Evolutionary conservation across 345 rosid species (phyloP), one percentile per base, ranked within the genome.

Genomic region (Pistacia atlantica): DNA sequence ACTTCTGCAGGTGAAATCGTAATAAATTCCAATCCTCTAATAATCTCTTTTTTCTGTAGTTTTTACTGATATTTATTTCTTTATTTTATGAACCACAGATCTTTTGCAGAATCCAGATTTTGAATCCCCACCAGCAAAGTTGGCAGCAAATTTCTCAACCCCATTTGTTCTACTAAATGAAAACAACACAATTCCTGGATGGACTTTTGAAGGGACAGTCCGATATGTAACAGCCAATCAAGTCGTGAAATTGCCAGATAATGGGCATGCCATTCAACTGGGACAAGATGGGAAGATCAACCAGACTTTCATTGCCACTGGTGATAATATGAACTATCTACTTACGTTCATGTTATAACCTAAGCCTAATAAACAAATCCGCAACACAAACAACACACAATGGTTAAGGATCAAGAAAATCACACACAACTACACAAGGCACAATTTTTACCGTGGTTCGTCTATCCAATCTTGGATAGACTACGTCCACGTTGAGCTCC

Each of bases 41-140:
- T 14, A 65, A 33, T 42, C 70, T 18, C 16, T 69, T 77, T 48
- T 46, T 75, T 71, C 4, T 18, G 65, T 20, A 14, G 3, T 1
- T 25, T 35, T 38, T 37, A 55, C 13, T 10, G 16, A 69, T 65
- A 20, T 60, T 55, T 25, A 33, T 8, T 25, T 35, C 28, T 42
- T 17, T 60, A 72, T 14, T 62, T 76, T 38, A 78, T 69, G 64
- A 28, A 77, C 59, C n/a, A 75, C 86, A 85, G 90, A 75, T 80
- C 67, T 86, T 71, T 76, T 86, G 52, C 86, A 78, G 81, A 89
- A 88, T 69, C 64, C 90, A n/a, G 89, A 84, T 86, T 91, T 89
- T 14, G 90, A 89, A 76, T 68, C 88, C 51, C 86, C 87, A 28
- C 91, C 89, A 14, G 71, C 75, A 28, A 80, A 81, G 76, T 57